Evolutionary conservation across 2,329 filamentous ascomycete species (phyloP).

Genomic region (Pseudogymnoascus destructans): DNA sequence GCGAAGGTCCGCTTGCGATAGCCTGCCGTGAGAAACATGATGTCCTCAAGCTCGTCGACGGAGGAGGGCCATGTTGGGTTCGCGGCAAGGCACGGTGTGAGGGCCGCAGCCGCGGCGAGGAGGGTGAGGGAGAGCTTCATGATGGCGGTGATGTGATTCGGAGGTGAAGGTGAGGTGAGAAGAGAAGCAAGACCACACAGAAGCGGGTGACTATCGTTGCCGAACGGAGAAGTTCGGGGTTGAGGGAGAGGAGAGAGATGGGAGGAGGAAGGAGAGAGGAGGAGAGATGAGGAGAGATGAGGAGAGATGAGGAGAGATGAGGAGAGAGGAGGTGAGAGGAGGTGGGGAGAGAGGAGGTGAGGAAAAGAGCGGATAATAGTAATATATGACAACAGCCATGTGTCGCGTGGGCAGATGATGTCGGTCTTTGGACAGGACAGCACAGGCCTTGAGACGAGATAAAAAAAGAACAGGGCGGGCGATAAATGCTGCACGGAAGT

Average conservation of each 20-base stretch:
- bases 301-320: background rate
- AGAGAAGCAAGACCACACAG: background rate
- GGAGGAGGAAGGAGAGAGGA: background rate
- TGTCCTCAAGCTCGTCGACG: conserved; percentile 49
- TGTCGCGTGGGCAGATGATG: background rate
- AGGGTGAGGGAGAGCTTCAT: conserved; percentile 18
- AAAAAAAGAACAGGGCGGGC: background rate
- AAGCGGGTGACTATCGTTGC: background rate
- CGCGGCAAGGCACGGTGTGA: conserved; percentile 22
- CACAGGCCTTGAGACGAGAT: background rate
- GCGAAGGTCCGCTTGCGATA: conserved; percentile 43
- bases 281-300: background rate
- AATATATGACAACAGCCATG: background rate
- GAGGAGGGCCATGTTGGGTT: conserved; percentile 48
- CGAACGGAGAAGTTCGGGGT: background rate
- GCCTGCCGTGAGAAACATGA: conserved; percentile 45
- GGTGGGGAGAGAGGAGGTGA: background rate
- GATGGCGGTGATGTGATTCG: conserved; percentile 10
- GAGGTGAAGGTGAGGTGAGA: background rate
- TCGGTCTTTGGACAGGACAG: too few species aligned
- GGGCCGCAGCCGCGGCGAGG: conserved; percentile 12
- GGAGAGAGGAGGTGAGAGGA: background rate
- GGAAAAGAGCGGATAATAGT: background rate
- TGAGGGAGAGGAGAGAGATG: background rate
- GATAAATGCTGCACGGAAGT: background rate